Conservation (phyloP, 129 eudicot species). For the Flaveria brownii region DNA sequence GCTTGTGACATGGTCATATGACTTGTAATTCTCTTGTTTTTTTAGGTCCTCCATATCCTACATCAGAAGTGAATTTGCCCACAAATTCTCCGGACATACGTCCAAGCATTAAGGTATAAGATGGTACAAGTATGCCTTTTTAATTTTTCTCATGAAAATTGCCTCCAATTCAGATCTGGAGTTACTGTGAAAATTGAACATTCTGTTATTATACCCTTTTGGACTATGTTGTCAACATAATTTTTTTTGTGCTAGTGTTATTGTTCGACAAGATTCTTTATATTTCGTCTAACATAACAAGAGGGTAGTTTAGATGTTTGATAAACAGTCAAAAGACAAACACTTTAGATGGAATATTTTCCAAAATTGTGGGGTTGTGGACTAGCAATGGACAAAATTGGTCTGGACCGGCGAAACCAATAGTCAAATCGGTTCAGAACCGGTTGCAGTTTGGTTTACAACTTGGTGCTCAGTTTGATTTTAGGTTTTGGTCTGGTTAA, state of each 20-base stretch:
- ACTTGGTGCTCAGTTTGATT: too few relatives aligned
- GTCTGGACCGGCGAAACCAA: neutral
- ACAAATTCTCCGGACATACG: conserved; percentile 29
- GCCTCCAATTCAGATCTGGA: neutral
- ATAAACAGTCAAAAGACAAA: neutral
- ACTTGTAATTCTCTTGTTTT: conserved; percentile 19
- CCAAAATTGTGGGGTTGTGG: neutral
- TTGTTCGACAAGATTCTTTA: neutral
- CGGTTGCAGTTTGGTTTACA: too few relatives aligned
- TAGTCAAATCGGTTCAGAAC: too few relatives aligned
- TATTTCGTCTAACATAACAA: neutral
- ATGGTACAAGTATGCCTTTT: neutral
- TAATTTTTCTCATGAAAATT: neutral
- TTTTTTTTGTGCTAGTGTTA: neutral
- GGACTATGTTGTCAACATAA: neutral
- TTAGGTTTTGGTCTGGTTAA: too few relatives aligned
- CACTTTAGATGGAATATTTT: neutral
- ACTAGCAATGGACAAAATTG: neutral
- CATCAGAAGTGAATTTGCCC: conserved; percentile 32
- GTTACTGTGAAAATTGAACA: neutral
- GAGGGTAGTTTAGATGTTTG: neutral
- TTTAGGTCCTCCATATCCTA: conserved; percentile 45
- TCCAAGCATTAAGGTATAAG: conserved; percentile 41
- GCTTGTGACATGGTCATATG: neutral
- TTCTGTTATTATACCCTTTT: neutral